These are phyloP conservation scores for Trichoderma erinaceum DNA, from an alignment of 495 filamentous ascomycete species.

Conservation along the genomic window DNA sequence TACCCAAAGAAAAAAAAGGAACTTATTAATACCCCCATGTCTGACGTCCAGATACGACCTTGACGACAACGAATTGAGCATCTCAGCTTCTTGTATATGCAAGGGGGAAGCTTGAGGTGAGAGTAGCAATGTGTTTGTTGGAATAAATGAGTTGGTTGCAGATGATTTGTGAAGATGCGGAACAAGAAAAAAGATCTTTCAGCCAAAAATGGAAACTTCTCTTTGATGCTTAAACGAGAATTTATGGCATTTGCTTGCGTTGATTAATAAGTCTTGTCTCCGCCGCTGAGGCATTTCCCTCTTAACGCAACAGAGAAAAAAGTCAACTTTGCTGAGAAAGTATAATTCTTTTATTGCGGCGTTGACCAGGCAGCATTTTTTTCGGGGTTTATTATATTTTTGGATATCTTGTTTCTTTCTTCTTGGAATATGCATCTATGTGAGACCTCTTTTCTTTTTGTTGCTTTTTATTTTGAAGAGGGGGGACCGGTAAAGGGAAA, in stretches of 20 bases:
- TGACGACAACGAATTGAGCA: slow-evolving; percentile 15
- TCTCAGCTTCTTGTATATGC: neutral
- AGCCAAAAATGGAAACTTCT: neutral
- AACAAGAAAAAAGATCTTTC: neutral
- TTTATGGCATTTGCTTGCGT: neutral
- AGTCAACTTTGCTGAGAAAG: neutral
- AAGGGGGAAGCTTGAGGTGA: neutral
- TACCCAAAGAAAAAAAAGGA: neutral
- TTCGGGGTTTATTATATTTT: neutral
- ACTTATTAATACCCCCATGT: slow-evolving; percentile 12
- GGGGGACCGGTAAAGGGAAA: neutral
- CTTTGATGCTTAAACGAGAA: neutral
- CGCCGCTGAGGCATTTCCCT: neutral
- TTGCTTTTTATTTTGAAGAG: neutral
- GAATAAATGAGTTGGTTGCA: neutral
- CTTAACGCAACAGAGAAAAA: neutral
- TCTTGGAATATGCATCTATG: slow-evolving; percentile 10
- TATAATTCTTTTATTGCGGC: neutral
- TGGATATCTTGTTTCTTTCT: neutral
- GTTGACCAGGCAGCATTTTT: neutral
- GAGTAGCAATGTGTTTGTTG: slow-evolving; percentile 4
- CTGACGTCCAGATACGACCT: slow-evolving; percentile 15
- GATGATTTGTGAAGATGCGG: neutral
- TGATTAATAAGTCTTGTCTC: slow-evolving; percentile 12
- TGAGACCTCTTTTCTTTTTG: neutral